Evolutionary conservation across 2,329 filamentous ascomycete species (phyloP), one percentile per base, ranked within the genome.

Genomic region (Cytospora leucostoma): DNA sequence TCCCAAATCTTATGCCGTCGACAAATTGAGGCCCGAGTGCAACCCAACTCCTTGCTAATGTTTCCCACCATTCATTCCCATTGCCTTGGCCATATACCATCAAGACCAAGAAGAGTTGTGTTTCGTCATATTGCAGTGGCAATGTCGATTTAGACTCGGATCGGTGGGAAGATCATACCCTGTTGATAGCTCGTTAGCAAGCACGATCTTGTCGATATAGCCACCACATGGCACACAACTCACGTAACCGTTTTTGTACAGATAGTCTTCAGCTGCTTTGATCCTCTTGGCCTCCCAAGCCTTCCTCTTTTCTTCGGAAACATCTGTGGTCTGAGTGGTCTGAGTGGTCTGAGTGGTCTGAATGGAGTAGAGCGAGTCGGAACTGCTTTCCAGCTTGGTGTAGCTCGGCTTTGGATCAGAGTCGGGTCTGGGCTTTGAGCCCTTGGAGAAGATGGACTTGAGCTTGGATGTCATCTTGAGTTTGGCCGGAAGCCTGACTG

Each of bases 161-260:
- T n/a, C 10, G 40, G 40, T 44, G 58, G 58, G 15, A 61, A 61
- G 12, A 37, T 55, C 38, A 40, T 27, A 15, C 51, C 47, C 59
- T 61, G 59, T 55, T 33, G 49, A 40, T 1, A 37, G 38, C 7
- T 21, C 15, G 32, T 61, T 51, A 61, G 59, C 11, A 19, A 4
- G 13, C 19, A 37, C 27, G n/a, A 11, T 21, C 44, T 2, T 44
- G 40, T n/a, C n/a, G 11, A 5, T 6, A 21, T 47, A 7, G 7
- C n/a, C 2, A 47, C 40, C 3, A 47, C n/a, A 47, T 10, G n/a
- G 44, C 3, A 10, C 15, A 47, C 3, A 21, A 62, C 64, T 62
- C 34, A 62, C 64, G 32, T 58, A 58, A 38, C 64, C 64, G 12
- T 65, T 52, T 27, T 64, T 63, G 40, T 34, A 49, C 3, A 65